Percentiles rank a stretch among this genome's conserved stretches.
phyloP scores from a whole-genome alignment of 768 basidiomycete genomes.

The Pilatotrama ljubarskyi region DNA sequence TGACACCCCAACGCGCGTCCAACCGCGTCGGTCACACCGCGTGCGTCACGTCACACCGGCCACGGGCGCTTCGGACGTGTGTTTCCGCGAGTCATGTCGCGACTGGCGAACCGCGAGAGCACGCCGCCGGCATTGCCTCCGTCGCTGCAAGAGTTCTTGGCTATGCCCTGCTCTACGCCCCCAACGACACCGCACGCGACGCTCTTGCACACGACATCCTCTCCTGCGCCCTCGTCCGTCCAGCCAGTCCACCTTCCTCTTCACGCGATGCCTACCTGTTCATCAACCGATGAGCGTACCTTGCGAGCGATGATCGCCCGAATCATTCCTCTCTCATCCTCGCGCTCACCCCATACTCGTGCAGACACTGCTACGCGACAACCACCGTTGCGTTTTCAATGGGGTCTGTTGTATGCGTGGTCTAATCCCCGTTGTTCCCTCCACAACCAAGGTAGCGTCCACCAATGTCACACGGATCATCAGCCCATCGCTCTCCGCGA shows the following conservation, averaged over 20 bases:
- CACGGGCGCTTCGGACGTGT: background rate
- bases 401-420: too few species aligned
- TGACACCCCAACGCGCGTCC: constrained; percentile 13
- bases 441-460: background rate
- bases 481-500: too few species aligned
- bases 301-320: too few species aligned
- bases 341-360: too few species aligned
- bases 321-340: too few species aligned
- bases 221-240: background rate
- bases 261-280: too few species aligned
- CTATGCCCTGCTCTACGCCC: constrained; percentile 4
- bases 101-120: background rate
- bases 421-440: background rate
- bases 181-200: constrained; percentile 7
- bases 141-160: constrained; percentile 7
- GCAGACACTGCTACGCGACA: too few species aligned
- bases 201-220: constrained; percentile 7
- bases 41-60: constrained; percentile 5
- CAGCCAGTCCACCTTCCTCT: too few species aligned
- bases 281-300: too few species aligned
- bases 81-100: too few species aligned
- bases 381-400: too few species aligned
- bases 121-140: background rate
- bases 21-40: constrained; percentile 22
- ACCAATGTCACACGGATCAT: constrained; percentile 8